phyloP scores from a whole-genome alignment of 2,329 filamentous ascomycete genomes.

The Cephalotrichum gorgonifer region DNA sequence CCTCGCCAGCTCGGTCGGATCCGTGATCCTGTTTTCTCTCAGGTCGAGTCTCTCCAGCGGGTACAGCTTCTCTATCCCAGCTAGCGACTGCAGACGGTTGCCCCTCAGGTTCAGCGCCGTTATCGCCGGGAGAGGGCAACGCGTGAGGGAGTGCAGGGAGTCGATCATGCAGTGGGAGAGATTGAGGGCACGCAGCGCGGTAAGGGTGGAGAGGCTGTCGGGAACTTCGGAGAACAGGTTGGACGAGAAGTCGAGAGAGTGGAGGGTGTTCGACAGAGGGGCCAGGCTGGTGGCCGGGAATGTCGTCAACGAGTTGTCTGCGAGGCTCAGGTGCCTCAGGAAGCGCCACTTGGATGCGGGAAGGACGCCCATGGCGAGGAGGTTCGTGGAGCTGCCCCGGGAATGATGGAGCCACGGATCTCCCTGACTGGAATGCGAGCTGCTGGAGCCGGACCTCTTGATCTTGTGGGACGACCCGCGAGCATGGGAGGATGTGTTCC shows the following conservation, averaged over 20 bases:
- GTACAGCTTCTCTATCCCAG: conserved; percentile 78
- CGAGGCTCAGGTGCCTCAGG: conserved; percentile 78
- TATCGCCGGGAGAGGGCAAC: conserved; percentile 83
- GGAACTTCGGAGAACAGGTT: conserved; percentile 94
- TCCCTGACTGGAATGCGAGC: conserved; percentile 73
- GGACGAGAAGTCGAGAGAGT: conserved; percentile 83
- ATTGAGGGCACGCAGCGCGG: conserved; percentile 83
- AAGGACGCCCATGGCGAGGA: conserved; percentile 60
- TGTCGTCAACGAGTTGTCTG: conserved; percentile 81
- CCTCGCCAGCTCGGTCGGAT: conserved; percentile 81
- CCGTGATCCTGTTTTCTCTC: conserved; percentile 81
- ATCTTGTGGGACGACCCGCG: conserved; percentile 66
- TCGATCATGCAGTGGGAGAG: conserved; percentile 97
- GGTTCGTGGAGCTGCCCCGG: conserved; percentile 67
- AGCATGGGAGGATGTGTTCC: conserved; percentile 57
- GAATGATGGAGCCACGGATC: conserved; percentile 46
- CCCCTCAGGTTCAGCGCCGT: conserved; percentile 84
- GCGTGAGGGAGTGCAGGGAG: conserved; percentile 75
- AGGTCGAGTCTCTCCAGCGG: conserved; percentile 86
- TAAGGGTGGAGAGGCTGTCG: conserved; percentile 76
- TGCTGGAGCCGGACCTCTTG: conserved; percentile 79
- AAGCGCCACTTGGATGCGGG: conserved; percentile 91
- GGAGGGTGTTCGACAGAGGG: conserved; percentile 77
- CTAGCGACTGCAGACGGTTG: conserved; percentile 78
- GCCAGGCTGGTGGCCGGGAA: conserved; percentile 66